phyloP scores from a whole-genome alignment of 176 grass and related monocot genomes.

The Triticum monococcum region DNA sequence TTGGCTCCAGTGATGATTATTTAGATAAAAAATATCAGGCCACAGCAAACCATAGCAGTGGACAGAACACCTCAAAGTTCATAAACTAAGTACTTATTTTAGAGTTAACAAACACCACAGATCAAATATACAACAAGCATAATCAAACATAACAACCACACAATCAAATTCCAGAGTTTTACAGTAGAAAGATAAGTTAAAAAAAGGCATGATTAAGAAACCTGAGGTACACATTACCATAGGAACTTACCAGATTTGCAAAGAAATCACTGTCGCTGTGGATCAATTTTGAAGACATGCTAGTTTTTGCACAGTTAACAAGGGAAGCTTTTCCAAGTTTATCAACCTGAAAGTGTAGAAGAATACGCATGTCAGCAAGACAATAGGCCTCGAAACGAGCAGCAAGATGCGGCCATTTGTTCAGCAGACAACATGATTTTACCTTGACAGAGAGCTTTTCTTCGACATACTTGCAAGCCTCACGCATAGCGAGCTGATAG shows the following conservation, averaged over 20 bases:
- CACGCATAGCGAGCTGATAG: conserved; percentile 91
- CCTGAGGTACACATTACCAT: not conserved
- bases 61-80: not conserved
- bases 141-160: not conserved
- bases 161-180: not conserved
- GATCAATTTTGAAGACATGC: conserved; percentile 97
- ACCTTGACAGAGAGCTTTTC: conserved; percentile 87
- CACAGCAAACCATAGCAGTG: not conserved
- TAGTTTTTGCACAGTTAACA: conserved; percentile 94
- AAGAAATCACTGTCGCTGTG: conserved; percentile 88
- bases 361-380: not conserved
- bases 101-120: not conserved
- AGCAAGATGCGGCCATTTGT: not conserved
- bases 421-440: not conserved
- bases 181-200: not conserved
- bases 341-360: conserved; percentile 61
- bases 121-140: not conserved
- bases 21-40: not conserved
- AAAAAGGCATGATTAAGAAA: not conserved
- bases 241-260: conserved; percentile 69
- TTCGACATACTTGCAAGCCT: conserved; percentile 95
- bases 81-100: not conserved
- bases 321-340: conserved; percentile 91
- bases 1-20: not conserved
- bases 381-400: not conserved